Percentiles rank a stretch among this genome's conserved stretches.
Evolutionary conservation across 2,329 filamentous ascomycete genomes (phyloP).

Genomic region (Aspergillus uvarum): DNA sequence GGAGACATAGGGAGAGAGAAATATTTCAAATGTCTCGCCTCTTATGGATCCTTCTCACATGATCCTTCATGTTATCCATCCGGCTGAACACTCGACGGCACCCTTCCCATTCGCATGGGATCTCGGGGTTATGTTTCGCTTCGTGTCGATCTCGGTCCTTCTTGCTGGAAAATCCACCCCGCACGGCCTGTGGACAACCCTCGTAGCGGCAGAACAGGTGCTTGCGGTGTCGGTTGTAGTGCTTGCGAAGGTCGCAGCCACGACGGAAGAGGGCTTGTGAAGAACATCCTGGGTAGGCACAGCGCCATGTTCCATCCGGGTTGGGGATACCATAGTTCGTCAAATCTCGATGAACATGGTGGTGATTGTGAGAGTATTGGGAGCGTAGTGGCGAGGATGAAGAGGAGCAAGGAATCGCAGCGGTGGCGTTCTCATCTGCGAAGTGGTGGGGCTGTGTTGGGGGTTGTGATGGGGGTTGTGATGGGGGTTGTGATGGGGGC

Average conservation of each 20-base stretch:
- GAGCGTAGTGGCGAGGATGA: neutral
- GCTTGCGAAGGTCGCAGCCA: conserved; percentile 62
- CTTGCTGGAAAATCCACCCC: conserved; percentile 62
- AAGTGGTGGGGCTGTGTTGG: neutral
- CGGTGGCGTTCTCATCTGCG: neutral
- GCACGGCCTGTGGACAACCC: conserved; percentile 57
- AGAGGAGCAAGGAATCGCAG: neutral
- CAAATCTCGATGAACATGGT: conserved; percentile 22
- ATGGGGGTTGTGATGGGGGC: neutral
- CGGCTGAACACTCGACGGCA: conserved; percentile 61
- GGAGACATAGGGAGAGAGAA: neutral
- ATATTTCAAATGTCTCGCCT: conserved; percentile 15
- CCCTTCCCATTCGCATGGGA: conserved; percentile 58
- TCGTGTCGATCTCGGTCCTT: conserved; percentile 63
- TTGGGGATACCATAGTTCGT: conserved; percentile 34
- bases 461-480: neutral
- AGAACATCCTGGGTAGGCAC: conserved; percentile 59
- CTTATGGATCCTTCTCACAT: conserved; percentile 46
- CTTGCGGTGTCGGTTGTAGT: conserved; percentile 63
- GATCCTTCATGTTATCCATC: conserved; percentile 61
- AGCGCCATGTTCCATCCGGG: conserved; percentile 53
- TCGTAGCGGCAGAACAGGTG: conserved; percentile 60
- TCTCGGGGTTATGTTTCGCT: conserved; percentile 62
- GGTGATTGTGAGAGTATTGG: conserved; percentile 10
- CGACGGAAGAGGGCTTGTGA: conserved; percentile 59